phyloP scores from a whole-genome alignment of 192 early-diverging fungal species.

The Backusella tuberculispora region DNA sequence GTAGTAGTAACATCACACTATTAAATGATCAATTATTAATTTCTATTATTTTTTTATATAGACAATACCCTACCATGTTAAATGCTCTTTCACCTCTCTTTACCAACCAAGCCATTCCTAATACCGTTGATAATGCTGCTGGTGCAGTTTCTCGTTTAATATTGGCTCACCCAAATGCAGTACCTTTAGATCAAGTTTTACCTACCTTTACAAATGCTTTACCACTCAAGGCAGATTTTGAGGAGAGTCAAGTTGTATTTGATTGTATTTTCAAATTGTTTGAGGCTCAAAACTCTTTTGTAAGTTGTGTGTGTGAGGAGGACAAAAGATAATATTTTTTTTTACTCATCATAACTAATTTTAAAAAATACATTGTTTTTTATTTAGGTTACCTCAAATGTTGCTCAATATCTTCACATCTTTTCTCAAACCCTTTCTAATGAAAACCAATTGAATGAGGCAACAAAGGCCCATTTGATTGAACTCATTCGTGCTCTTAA shows the following conservation, averaged over 20 bases:
- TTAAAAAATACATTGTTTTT: background rate
- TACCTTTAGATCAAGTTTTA: slow-evolving; percentile 72
- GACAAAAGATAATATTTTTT: background rate
- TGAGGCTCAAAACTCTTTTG: slow-evolving; percentile 51
- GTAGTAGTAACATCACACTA: background rate
- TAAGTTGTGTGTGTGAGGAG: slow-evolving; percentile 23
- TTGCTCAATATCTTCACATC: slow-evolving; percentile 54
- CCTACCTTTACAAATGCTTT: slow-evolving; percentile 66
- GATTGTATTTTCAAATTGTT: slow-evolving; percentile 69
- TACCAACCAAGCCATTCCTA: slow-evolving; percentile 50
- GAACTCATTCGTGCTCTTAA: slow-evolving; percentile 59
- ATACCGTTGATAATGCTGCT: slow-evolving; percentile 74
- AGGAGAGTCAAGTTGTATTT: slow-evolving; percentile 79
- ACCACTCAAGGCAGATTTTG: slow-evolving; percentile 74
- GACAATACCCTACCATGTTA: slow-evolving; percentile 65
- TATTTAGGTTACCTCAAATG: slow-evolving; percentile 49
- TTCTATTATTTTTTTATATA: slow-evolving; percentile 15
- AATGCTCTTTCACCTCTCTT: slow-evolving; percentile 67
- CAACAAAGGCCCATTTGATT: slow-evolving; percentile 56
- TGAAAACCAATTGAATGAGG: slow-evolving; percentile 60
- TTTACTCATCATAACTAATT: too few species aligned
- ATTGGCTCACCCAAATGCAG: slow-evolving; percentile 65
- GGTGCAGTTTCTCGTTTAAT: slow-evolving; percentile 80
- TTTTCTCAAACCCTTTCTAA: slow-evolving; percentile 59
- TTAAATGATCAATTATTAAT: background rate